Base-by-base conservation (phyloP, 345 rosid genomes). In the Hypericum androsaemum region DNA sequence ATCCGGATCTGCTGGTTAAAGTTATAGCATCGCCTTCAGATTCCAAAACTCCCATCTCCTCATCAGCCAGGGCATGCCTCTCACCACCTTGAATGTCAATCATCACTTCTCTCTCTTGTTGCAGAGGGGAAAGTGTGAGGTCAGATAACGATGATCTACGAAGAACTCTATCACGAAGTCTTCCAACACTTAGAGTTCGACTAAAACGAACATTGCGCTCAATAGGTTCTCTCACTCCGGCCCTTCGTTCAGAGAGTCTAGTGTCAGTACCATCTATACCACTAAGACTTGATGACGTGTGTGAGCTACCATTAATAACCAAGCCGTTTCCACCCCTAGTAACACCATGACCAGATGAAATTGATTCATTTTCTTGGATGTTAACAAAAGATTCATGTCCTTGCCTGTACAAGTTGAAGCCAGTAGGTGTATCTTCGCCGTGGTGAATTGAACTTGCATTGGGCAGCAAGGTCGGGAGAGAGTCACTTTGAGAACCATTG, bases 121-220 rank as follows among this genome's bases (percentile, higher is more conserved):
- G 80, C 39, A 69, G 16, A 54, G 83, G 77, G 68, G 76, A 82
- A 61, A 70, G 69, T 13, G 86, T 41, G 32, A 68, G 54, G 38
- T 88, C 94, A 54, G 95, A 63, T 37, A 77, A 63, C 15, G 96
- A 73, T 46, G 96, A 79, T 17, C 90, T 66, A 10, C 85, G 88
- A 61, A 92, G 88, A 68, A 92, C 98, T 70, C 98, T 79, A 22
- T 92, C 96, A 45, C 96, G 95, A 51, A 92, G 95, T 72, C 98
- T 74, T 61, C 98, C 98, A 54, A 92, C 96, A 75, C 98, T 92
- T 41, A 92, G 72, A 12, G 98, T 81, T 67, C 98, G 72, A 54
- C 95, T 88, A 74, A 85, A 92, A 46, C 79, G 75, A 67, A 83
- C 95, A 74, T 88, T 92, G 52, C 78, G 67, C 6, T 92, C 96